Evolutionary conservation across 495 filamentous ascomycete genomes (phyloP), one percentile per base, ranked within the genome.

Genomic region (Cenococcum geophilum): DNA sequence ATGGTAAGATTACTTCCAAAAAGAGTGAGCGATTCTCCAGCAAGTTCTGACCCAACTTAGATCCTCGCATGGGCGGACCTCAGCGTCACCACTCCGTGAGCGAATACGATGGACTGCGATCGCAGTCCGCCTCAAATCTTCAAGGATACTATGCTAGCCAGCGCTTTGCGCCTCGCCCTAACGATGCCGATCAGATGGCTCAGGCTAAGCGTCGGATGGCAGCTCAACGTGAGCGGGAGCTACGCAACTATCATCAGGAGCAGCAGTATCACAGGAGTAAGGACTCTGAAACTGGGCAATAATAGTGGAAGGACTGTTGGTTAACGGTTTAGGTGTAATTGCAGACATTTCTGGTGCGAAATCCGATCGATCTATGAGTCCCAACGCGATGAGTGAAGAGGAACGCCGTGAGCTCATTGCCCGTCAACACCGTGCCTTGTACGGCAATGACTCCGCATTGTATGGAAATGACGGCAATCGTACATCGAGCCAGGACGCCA

Each of bases 201-300:
- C 93, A 97, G 83, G 92, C 90, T 73, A 97, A 98, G 80, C 87
- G 93, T 77, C 89, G 92, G 79, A 91, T 96, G 86, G 93, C 93
- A 62, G 93, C 93, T 77, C 92, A 96, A 77, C 89, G 93, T 76
- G 93, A 98, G 81, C 88, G 95, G 76, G 93, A 98, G 80, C 85
- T 98, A 76, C 90, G 93, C 76, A 98, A 98, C 77, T 97, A 97
- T 80, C 93, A 98, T 77, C 93, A 97, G 79, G 93, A 98, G 81
- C 93, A 98, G 82, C 93, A 98, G 84, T 97, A 95, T 81, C 95
- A 97, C 78, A 86, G 92, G 87, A 96, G 93, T 98, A 70, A 66
- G 76, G 66, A 68, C 61, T 62, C 66, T 61, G 66, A 68, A 62
- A 62, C 62, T 65, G 66, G 66, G 66, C 58, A 64, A 59, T 49